A percentile compares a stretch with the other conserved stretches of the same genome.
These are phyloP conservation scores for Ophiostoma piceae DNA, from an alignment of 2,329 filamentous ascomycete genomes.

Conservation along the genomic window DNA sequence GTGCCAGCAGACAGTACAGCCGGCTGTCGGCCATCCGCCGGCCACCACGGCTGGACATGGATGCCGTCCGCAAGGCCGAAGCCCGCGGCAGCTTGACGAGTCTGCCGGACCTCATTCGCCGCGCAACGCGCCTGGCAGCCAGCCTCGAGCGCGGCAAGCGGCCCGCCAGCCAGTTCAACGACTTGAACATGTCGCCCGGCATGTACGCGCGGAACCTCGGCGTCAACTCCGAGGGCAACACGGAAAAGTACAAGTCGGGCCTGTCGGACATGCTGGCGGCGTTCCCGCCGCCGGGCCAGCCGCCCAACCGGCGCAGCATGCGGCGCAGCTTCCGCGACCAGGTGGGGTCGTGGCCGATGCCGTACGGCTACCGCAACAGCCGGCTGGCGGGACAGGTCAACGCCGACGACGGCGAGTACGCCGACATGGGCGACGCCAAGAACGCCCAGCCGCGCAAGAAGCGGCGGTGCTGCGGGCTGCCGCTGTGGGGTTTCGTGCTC, in stretches of 20 bases:
- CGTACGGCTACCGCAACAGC: slow-evolving; percentile 30
- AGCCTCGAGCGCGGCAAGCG: slow-evolving; percentile 78
- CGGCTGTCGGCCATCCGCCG: slow-evolving; percentile 52
- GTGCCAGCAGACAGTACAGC: slow-evolving; percentile 36
- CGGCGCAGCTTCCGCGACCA: slow-evolving; percentile 46
- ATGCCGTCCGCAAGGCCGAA: slow-evolving; percentile 75
- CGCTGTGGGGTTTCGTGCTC: slow-evolving; percentile 70
- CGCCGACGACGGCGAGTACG: slow-evolving; percentile 22
- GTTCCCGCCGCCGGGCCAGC: slow-evolving; percentile 57
- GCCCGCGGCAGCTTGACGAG: slow-evolving; percentile 85
- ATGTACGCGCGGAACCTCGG: slow-evolving; percentile 31
- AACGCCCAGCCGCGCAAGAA: slow-evolving; percentile 35
- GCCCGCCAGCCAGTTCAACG: slow-evolving; percentile 55
- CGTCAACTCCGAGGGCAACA: slow-evolving; percentile 28
- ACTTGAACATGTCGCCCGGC: slow-evolving; percentile 47
- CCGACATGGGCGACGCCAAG: slow-evolving; percentile 19
- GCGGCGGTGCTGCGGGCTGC: slow-evolving; percentile 76
- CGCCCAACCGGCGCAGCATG: slow-evolving; percentile 35
- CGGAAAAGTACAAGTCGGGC: slow-evolving; percentile 47
- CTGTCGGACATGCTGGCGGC: slow-evolving; percentile 62
- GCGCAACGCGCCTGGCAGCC: slow-evolving; percentile 78
- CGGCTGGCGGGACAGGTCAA: slow-evolving; percentile 24
- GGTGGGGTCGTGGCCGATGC: slow-evolving; percentile 49
- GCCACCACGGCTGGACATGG: slow-evolving; percentile 74
- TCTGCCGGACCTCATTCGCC: slow-evolving; percentile 80